Evolutionary conservation across 352 stramenopile genomes (phyloP).

Genomic region (Phytopythium litorale): DNA sequence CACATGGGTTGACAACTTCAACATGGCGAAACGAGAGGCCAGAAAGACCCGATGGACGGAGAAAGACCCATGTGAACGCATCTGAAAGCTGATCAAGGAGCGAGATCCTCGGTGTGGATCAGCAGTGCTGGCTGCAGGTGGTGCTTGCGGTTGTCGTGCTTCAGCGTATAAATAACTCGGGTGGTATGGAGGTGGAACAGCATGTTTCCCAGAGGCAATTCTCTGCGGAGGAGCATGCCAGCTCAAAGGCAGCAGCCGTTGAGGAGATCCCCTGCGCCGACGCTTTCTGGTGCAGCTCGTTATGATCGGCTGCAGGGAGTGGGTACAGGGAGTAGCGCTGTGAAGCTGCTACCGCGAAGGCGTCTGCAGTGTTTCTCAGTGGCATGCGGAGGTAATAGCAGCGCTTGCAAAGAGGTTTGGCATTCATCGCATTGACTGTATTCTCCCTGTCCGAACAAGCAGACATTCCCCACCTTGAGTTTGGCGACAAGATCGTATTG

Average conservation of each 20-base stretch:
- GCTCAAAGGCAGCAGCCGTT: not conserved
- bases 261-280: not conserved
- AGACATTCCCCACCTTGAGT: slow-evolving; percentile 66
- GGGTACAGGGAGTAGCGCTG: not conserved
- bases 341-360: not conserved
- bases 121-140: too few relatives aligned
- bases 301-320: not conserved
- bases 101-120: too few relatives aligned
- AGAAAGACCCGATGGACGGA: not conserved
- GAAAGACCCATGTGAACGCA: slow-evolving; percentile 21
- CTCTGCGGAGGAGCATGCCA: not conserved
- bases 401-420: not conserved
- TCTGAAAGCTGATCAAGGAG: too few relatives aligned
- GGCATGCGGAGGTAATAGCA: slow-evolving; percentile 36
- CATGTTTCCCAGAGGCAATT: too few relatives aligned
- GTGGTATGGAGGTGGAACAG: too few relatives aligned
- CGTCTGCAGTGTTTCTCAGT: slow-evolving; percentile 60
- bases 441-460: not conserved
- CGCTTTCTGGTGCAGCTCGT: too few relatives aligned
- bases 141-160: too few relatives aligned
- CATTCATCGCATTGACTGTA: not conserved
- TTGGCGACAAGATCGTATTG: slow-evolving; percentile 62
- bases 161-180: too few relatives aligned
- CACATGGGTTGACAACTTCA: not conserved
- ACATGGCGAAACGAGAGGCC: not conserved